Conservation (phyloP, 2,329 filamentous ascomycete species). For the Fusarium musae region DNA sequence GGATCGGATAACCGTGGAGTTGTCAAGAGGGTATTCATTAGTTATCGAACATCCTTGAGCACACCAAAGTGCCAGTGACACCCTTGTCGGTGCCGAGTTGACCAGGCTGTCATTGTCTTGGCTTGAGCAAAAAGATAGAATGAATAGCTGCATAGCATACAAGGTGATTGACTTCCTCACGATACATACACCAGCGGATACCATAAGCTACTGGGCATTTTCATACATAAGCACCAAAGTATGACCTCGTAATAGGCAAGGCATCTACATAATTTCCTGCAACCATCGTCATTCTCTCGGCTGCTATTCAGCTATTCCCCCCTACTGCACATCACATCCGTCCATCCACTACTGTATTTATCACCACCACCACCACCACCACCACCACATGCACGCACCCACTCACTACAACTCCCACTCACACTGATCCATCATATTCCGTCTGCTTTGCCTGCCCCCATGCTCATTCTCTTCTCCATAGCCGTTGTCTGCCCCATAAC, state of each 20-base stretch:
- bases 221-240: conserved; percentile 8
- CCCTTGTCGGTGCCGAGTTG: conserved; percentile 13
- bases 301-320: conserved; percentile 7
- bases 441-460: conserved; percentile 29
- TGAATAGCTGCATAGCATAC: background rate
- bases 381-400: conserved; percentile 6
- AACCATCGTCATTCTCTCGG: conserved; percentile 18
- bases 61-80: conserved; percentile 4
- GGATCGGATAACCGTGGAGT: conserved; percentile 27
- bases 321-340: conserved; percentile 10
- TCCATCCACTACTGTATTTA: conserved; percentile 8
- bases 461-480: conserved; percentile 19
- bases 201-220: background rate
- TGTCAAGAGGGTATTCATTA: conserved; percentile 27
- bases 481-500: conserved; percentile 26
- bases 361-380: conserved; percentile 9
- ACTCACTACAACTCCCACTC: conserved; percentile 9
- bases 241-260: conserved; percentile 16
- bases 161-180: background rate
- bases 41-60: conserved; percentile 25
- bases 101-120: conserved; percentile 11
- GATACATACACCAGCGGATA: background rate
- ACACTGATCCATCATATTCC: conserved; percentile 25
- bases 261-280: background rate
- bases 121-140: background rate